Conservation (phyloP, 2,329 filamentous ascomycete genomes). For the Fusarium sp. region DNA sequence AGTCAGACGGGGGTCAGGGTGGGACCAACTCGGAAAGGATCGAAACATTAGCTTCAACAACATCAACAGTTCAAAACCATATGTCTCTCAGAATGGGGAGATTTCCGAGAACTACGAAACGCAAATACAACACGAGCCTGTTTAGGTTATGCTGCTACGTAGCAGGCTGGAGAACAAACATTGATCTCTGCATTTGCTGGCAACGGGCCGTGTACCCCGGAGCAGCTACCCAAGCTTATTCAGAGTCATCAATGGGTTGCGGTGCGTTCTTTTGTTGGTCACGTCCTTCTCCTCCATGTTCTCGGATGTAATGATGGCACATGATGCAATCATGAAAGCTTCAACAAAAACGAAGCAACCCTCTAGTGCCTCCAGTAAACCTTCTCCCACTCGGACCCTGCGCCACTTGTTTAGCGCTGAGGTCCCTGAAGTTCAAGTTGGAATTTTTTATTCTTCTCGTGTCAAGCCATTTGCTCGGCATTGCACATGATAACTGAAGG, state of each 20-base stretch:
- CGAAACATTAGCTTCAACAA: constrained; percentile 23
- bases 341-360: constrained; percentile 8
- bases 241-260: constrained; percentile 22
- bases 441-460: constrained; percentile 9
- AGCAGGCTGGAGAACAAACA: constrained; percentile 20
- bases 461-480: constrained; percentile 17
- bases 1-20: constrained; percentile 16
- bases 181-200: constrained; percentile 24
- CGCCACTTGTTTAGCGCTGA: constrained; percentile 27
- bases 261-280: constrained; percentile 1
- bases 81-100: constrained; percentile 1
- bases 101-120: constrained; percentile 4
- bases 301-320: constrained; percentile 31
- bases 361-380: constrained; percentile 14
- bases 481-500: constrained; percentile 33
- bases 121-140: constrained; percentile 18
- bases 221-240: constrained; percentile 32
- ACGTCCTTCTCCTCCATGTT: constrained; percentile 8
- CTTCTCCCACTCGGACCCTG: constrained; percentile 23
- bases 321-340: constrained; percentile 43
- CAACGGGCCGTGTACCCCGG: constrained; percentile 30
- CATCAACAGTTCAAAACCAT: constrained; percentile 7
- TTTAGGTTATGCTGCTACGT: constrained; percentile 20
- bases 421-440: constrained; percentile 33
- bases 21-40: constrained; percentile 15